phyloP scores from a whole-genome alignment of 176 grass and related monocot genomes.

The Oryza coarctata region DNA sequence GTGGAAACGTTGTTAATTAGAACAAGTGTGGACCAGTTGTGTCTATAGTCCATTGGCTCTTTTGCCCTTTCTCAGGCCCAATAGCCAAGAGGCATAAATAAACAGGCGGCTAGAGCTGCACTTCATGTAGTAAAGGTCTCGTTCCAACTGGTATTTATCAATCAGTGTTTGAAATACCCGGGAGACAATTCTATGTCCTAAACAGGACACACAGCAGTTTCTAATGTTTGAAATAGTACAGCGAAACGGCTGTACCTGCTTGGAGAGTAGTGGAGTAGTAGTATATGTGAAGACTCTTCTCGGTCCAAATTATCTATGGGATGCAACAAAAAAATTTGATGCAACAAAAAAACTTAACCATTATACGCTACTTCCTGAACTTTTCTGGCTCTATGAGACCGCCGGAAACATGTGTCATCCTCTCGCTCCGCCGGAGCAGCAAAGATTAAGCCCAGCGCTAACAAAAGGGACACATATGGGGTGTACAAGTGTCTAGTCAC shows the following conservation, averaged over 20 bases:
- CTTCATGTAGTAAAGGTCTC: not conserved
- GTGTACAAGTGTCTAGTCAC: conserved; percentile 12
- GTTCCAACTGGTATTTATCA: not conserved
- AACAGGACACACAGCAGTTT: not conserved
- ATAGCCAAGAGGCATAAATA: conserved; percentile 18
- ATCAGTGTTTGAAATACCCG: not conserved
- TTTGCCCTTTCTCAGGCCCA: not conserved
- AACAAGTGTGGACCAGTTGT: not conserved
- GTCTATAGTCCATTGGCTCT: not conserved
- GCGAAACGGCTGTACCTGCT: not conserved
- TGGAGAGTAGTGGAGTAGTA: not conserved
- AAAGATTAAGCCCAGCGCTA: not conserved
- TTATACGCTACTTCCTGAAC: not conserved
- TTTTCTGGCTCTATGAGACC: not conserved
- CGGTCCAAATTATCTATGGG: not conserved
- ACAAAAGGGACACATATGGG: not conserved
- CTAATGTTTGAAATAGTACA: not conserved
- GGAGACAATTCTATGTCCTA: not conserved
- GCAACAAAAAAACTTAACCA: not conserved
- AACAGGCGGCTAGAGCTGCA: not conserved
- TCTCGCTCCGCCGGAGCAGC: not conserved
- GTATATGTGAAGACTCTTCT: not conserved
- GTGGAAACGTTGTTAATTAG: not conserved
- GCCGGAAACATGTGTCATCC: not conserved
- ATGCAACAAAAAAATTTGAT: not conserved